Conservation (phyloP, 2,329 filamentous ascomycete genomes). For the Neocatenulostroma microsporum region DNA sequence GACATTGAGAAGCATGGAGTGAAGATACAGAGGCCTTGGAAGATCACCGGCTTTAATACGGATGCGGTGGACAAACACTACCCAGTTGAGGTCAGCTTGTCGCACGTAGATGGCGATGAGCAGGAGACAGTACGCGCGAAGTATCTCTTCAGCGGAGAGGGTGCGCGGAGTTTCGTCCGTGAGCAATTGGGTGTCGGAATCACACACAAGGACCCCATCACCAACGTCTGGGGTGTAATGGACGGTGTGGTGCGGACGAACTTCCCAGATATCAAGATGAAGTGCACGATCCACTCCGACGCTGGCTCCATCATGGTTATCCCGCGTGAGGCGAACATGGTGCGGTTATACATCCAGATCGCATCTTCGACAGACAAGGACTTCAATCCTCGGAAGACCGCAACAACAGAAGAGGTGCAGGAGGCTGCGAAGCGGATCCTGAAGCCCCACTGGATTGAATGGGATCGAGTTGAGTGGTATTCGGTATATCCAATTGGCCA, state of each 20-base stretch:
- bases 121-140: constrained; percentile 58
- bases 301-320: constrained; percentile 59
- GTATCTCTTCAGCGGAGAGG: constrained; percentile 57
- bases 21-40: constrained; percentile 53
- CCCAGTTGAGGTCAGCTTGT: constrained; percentile 70
- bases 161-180: constrained; percentile 53
- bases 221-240: constrained; percentile 60
- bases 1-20: constrained; percentile 54
- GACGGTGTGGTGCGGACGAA: constrained; percentile 57
- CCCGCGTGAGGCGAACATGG: constrained; percentile 47
- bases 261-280: constrained; percentile 59
- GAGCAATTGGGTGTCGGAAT: constrained; percentile 60
- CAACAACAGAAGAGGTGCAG: constrained; percentile 53
- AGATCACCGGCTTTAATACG: constrained; percentile 54
- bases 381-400: constrained; percentile 54
- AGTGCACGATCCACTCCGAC: constrained; percentile 60
- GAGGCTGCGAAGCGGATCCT: constrained; percentile 51
- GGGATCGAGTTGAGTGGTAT: constrained; percentile 60
- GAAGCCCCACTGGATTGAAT: constrained; percentile 52
- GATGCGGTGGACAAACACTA: constrained; percentile 58
- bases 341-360: constrained; percentile 52
- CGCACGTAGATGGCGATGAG: constrained; percentile 64
- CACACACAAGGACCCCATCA: constrained; percentile 55
- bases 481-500: constrained; percentile 60
- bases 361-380: constrained; percentile 55